Percentiles rank a stretch among this genome's conserved stretches.
These are phyloP conservation scores for Agrostemma githago DNA, from an alignment of 148 eudicot species.

Conservation along the genomic window DNA sequence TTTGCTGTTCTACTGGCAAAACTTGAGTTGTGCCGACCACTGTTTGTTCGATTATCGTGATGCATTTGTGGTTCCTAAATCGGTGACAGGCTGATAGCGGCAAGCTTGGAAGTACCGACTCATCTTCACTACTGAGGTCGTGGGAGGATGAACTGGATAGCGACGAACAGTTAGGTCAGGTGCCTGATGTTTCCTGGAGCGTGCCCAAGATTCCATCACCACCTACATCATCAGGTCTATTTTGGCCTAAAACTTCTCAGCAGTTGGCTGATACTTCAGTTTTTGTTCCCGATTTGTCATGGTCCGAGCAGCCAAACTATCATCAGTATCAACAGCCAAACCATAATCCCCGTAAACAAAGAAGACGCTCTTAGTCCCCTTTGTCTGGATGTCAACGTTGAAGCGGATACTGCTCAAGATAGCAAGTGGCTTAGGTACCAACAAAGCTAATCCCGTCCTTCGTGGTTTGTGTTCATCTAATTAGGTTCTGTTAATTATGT, in stretches of 20 bases:
- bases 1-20: too few relatives aligned
- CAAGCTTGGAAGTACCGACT: constrained; percentile 69
- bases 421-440: constrained; percentile 6
- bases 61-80: not conserved
- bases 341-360: constrained; percentile 31
- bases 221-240: constrained; percentile 74
- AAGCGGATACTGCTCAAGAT: not conserved
- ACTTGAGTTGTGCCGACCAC: too few relatives aligned
- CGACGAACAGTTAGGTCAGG: constrained; percentile 68
- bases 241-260: constrained; percentile 60
- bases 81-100: constrained; percentile 66
- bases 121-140: constrained; percentile 48
- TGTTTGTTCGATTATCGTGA: too few relatives aligned
- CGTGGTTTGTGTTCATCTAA: not conserved
- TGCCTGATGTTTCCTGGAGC: constrained; percentile 69
- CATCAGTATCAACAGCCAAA: constrained; percentile 28
- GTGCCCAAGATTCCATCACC: constrained; percentile 75
- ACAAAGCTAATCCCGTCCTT: constrained; percentile 10
- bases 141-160: constrained; percentile 64
- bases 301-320: constrained; percentile 20
- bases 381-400: not conserved
- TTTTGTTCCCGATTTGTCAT: constrained; percentile 67
- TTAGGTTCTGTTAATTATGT: constrained; percentile 14
- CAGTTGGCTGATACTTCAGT: constrained; percentile 31
- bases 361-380: constrained; percentile 34